Evolutionary conservation across 2,329 filamentous ascomycete genomes (phyloP).

Genomic region (Trichoderma aggressivum): DNA sequence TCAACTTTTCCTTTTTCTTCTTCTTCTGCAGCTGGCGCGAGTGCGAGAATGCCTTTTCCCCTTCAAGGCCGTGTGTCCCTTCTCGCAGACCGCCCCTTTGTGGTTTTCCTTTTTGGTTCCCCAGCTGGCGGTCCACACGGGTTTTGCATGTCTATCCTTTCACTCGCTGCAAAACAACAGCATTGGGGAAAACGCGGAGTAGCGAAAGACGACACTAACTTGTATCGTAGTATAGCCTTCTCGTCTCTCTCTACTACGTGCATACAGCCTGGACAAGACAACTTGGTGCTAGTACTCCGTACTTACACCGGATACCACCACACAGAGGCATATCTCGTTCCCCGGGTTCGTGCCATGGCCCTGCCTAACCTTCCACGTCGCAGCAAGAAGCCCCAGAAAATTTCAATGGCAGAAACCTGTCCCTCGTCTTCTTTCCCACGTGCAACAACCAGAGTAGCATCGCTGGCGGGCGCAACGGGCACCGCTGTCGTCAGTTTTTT

Average conservation of each 20-base stretch:
- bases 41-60: not conserved
- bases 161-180: not conserved
- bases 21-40: not conserved
- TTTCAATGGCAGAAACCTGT: not conserved
- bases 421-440: constrained; percentile 1
- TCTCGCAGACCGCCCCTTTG: constrained; percentile 19
- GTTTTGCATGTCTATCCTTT: not conserved
- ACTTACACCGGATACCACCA: not conserved
- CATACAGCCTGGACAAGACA: not conserved
- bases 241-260: not conserved
- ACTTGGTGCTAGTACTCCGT: not conserved
- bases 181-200: not conserved
- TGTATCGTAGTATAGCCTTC: not conserved
- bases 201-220: not conserved
- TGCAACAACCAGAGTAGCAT: constrained; percentile 4
- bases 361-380: not conserved
- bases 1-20: not conserved
- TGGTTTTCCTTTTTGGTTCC: not conserved
- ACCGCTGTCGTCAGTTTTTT: not conserved
- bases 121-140: not conserved
- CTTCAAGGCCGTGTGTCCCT: not conserved
- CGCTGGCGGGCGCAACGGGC: not conserved
- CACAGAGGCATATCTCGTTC: not conserved
- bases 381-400: not conserved
- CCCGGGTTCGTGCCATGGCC: not conserved